Evolutionary conservation across 2,329 filamentous ascomycete genomes (phyloP).

Genomic region (Trichophyton verrucosum): DNA sequence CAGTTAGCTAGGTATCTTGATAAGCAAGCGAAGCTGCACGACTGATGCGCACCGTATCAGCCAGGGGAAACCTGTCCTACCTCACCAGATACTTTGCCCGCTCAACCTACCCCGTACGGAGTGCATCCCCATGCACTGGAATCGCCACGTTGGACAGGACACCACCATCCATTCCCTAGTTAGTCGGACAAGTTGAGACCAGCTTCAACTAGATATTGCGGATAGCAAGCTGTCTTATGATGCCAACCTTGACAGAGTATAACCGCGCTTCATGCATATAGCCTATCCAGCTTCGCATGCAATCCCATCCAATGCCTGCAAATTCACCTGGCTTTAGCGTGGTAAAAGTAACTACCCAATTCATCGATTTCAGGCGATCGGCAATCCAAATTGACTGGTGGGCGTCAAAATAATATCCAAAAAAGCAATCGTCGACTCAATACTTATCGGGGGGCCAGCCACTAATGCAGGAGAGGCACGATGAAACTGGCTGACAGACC

Average conservation of each 20-base stretch:
- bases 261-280: background rate
- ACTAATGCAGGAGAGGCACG: slow-evolving; percentile 2
- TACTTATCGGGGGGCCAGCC: background rate
- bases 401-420: too few relatives aligned
- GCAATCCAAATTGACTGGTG: background rate
- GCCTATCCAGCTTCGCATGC: background rate
- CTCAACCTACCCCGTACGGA: background rate
- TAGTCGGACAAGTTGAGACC: background rate
- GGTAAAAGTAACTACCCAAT: too few relatives aligned
- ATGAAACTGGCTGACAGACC: background rate
- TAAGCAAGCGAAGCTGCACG: background rate
- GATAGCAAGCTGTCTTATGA: background rate
- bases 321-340: background rate
- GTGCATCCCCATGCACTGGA: background rate
- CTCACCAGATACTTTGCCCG: background rate
- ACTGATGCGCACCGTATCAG: background rate
- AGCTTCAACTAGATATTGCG: background rate
- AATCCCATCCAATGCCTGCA: background rate
- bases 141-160: background rate
- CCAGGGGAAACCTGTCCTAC: background rate
- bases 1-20: too few relatives aligned
- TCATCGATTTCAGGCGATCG: background rate
- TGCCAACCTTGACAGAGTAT: too few relatives aligned
- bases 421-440: too few relatives aligned
- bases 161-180: background rate